Evolutionary conservation across 164 flowering plant genomes (phyloP), one percentile per base, ranked within the genome.

Genomic region (Berberis vulgaris): DNA sequence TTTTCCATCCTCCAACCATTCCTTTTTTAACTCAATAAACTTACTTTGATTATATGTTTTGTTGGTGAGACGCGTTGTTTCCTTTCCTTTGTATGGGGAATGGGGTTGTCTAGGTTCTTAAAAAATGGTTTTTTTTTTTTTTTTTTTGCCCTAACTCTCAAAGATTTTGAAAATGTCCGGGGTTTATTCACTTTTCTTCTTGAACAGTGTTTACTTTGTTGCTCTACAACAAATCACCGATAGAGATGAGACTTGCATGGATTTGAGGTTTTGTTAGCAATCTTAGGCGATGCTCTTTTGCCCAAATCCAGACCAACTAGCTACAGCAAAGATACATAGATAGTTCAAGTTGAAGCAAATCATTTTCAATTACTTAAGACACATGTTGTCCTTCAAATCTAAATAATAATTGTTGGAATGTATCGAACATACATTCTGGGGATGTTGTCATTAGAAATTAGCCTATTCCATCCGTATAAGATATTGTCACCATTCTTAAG

Each of bases 221-320:
- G 2, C 54, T 54, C 54, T 41, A 26, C 26, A 26, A 26, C 26
- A 26, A 26, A 26, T 26, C 26, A 26, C 26, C 26, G 26, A 26
- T 26, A 26, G 26, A 26, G 26, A 26, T 26, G 54, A 38, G 6
- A 2, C 49, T 57, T 58, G 72, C 67, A 59, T 58, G 57, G 56
- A 47, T 44, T 9, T 69, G 9, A 47, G 64, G 45, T 7, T 43
- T 47, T 57, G 62, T 69, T 45, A 52, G 69, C 52, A 63, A 72
- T 69, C 60, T 64, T 62, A 8, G 73, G 66, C 26, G 26, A 26
- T 73, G 26, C 63, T 59, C 47, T 72, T 82, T 84, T 75, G 71
- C 62, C 72, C 63, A 63, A 69, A 73, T 71, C 80, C 63, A 79
- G 69, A 67, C 53, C 53, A 9, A n/a, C 62, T 77, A 69, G 65